phyloP scores from a whole-genome alignment of 1,139 yeast genomes.

The Hansenula sp. region DNA sequence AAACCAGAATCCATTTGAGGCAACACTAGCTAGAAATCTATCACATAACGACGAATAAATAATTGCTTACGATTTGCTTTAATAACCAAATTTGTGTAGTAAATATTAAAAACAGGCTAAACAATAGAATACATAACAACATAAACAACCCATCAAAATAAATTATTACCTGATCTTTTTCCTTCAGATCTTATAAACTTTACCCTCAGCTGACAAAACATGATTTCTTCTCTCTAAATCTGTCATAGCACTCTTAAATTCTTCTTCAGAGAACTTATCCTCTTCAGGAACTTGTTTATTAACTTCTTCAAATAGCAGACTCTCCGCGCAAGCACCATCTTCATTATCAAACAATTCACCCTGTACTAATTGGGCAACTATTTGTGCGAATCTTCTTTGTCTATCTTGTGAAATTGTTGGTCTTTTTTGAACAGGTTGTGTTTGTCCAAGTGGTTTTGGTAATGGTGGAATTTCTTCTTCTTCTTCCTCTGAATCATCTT shows the following conservation, averaged over 20 bases:
- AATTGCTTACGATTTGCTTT: no score
- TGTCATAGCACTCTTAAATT: constrained; percentile 49
- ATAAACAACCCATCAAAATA: no score
- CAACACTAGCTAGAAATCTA: constrained; percentile 13
- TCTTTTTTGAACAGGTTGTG: constrained; percentile 12
- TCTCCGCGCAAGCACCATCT: constrained; percentile 39
- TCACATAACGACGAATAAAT: not conserved
- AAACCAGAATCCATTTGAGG: constrained; percentile 20
- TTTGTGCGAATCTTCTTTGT: constrained; percentile 37
- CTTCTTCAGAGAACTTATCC: constrained; percentile 49
- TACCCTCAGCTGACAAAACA: constrained; percentile 57
- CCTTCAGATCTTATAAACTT: constrained; percentile 40
- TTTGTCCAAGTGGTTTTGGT: constrained; percentile 18
- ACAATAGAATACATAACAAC: not conserved
- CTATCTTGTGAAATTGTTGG: constrained; percentile 46
- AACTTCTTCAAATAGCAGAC: constrained; percentile 37
- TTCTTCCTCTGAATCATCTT: constrained; percentile 3
- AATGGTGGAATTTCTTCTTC: constrained; percentile 20
- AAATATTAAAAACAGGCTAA: not conserved
- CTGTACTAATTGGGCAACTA: constrained; percentile 40
- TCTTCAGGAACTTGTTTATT: constrained; percentile 57
- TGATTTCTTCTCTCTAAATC: constrained; percentile 52
- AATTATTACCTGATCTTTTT: no score
- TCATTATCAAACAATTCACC: constrained; percentile 44
- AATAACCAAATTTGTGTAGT: not conserved